A percentile compares a stretch with the other conserved stretches of the same genome.
phyloP scores from a whole-genome alignment of 768 basidiomycete species.

The Boletales sp. region DNA sequence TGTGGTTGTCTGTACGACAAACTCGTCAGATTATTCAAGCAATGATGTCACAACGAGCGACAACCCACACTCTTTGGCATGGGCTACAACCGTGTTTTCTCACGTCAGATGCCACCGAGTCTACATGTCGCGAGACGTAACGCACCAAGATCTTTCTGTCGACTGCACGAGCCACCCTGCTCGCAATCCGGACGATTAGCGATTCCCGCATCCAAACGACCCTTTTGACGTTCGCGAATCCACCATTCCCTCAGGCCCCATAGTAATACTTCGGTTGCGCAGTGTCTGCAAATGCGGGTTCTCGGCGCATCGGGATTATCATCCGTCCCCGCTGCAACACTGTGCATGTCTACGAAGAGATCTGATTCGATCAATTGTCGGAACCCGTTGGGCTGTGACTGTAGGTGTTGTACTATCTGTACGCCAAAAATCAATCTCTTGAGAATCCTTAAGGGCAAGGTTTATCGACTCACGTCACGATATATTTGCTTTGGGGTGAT shows the following conservation, averaged over 20 bases:
- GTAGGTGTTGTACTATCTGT: conserved; percentile 62
- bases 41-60: not conserved
- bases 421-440: conserved; percentile 4
- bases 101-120: conserved; percentile 6
- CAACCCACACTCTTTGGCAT: conserved; percentile 72
- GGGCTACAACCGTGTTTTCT: conserved; percentile 38
- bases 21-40: conserved; percentile 1
- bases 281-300: conserved; percentile 61
- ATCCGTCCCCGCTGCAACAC: conserved; percentile 51
- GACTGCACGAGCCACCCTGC: conserved; percentile 54
- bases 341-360: conserved; percentile 67
- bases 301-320: conserved; percentile 58
- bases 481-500: conserved; percentile 72
- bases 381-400: conserved; percentile 60
- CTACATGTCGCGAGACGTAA: conserved; percentile 3
- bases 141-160: conserved; percentile 67
- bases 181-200: conserved; percentile 64
- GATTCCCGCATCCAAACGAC: conserved; percentile 54
- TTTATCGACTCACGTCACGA: conserved; percentile 52
- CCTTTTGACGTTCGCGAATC: conserved; percentile 73
- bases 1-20: conserved; percentile 37
- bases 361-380: conserved; percentile 64
- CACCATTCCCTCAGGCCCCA: conserved; percentile 83
- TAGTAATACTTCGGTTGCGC: conserved; percentile 70
- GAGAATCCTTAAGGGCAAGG: not conserved